Base-by-base conservation (phyloP, 805 yeast genomes). In the Saccharomycopsis amapae region DNA sequence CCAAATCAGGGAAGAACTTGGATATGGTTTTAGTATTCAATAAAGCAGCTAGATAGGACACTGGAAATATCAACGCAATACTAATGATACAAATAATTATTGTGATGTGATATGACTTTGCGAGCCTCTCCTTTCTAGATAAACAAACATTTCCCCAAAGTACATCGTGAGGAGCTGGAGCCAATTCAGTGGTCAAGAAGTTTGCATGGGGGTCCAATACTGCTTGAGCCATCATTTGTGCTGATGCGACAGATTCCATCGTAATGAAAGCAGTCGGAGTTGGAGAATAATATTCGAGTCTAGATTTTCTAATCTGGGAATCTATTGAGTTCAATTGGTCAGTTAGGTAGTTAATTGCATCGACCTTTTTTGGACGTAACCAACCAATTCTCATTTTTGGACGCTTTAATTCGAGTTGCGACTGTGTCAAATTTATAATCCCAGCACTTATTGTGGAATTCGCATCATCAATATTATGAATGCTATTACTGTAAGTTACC, bases 221-320 rank as follows among this genome's bases (percentile, higher is more conserved):
- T 0, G 97, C 93, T 61, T 93, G 98, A 0, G 97, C 96, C 24
- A 93, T 81, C 85, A 88, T 82, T 61, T 90, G 98, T 2, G 97
- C 97, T 54, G 88, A 81, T 0, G 96, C 95, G 2, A 88, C 97
- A 0, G 93, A 76, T 53, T 85, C 90, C 96, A 90, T 85, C 0
- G 97, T 93, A 6, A 90, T 78, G 62, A 90, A 90, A 0, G 97
- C 97, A 0, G 90, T 82, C 24, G 94, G 87, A 0, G 95, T 85
- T 0, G 96, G 82, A 0, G 85, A 78, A 57, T 79, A 85, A 52
- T 82, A 83, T 42, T 79, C 71, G 25, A 65, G 67, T 44, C 96
- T 72, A 1, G 90, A 85, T 23, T 69, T 65, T 4, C 59, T 38
- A 40, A 90, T 88, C 55, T 81, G 81, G 43, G 71, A 75, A 56